Evolutionary conservation across 495 filamentous ascomycete species (phyloP).

Genomic region (Penicillium chermesinum): DNA sequence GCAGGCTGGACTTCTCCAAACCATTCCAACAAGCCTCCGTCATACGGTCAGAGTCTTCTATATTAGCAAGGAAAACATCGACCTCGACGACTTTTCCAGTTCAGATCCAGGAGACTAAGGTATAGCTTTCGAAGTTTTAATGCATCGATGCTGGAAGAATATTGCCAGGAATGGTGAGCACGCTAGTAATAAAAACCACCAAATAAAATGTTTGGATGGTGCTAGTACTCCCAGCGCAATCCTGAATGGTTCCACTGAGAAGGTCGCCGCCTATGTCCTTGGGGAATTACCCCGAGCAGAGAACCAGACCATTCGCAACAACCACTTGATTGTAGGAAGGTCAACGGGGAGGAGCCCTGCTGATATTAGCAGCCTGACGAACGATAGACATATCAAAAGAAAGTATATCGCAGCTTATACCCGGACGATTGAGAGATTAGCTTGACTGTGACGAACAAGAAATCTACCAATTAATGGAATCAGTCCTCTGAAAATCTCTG

Average conservation of each 20-base stretch:
- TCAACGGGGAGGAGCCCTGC: constrained; percentile 34
- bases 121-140: constrained; percentile 61
- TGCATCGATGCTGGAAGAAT: constrained; percentile 37
- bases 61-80: constrained; percentile 64
- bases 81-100: constrained; percentile 60
- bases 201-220: too few relatives aligned
- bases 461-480: too few relatives aligned
- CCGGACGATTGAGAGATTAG: too few relatives aligned
- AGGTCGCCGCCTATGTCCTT: constrained; percentile 45
- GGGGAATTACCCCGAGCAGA: constrained; percentile 46
- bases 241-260: constrained; percentile 49
- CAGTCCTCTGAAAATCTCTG: too few relatives aligned
- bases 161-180: neutral
- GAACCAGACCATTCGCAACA: constrained; percentile 38
- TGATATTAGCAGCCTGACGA: constrained; percentile 24
- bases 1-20: constrained; percentile 51
- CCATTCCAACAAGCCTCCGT: constrained; percentile 53
- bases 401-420: too few relatives aligned
- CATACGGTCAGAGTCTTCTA: constrained; percentile 64
- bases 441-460: too few relatives aligned
- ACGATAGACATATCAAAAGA: constrained; percentile 10
- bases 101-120: constrained; percentile 59
- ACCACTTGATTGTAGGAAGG: constrained; percentile 44
- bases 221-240: constrained; percentile 44
- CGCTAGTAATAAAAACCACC: neutral